phyloP scores from a whole-genome alignment of 805 yeast genomes.

The Tetrapisispora phaffii region DNA sequence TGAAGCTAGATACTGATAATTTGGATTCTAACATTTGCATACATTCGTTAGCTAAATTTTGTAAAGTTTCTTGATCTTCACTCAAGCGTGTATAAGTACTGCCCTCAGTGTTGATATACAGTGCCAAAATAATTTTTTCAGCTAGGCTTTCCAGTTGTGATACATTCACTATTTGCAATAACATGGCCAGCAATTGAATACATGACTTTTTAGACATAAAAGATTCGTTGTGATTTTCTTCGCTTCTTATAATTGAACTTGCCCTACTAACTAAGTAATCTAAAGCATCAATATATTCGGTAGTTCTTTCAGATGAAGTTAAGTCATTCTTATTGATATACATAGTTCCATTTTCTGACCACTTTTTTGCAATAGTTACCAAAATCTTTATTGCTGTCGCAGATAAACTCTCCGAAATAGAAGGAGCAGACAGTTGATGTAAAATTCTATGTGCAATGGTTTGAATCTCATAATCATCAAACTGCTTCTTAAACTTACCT shows the following conservation, averaged over 20 bases:
- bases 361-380: constrained; percentile 46
- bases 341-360: constrained; percentile 42
- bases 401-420: constrained; percentile 53
- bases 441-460: constrained; percentile 55
- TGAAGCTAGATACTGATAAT: constrained; percentile 63
- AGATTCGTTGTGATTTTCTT: constrained; percentile 45
- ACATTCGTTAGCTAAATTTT: constrained; percentile 51
- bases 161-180: constrained; percentile 39
- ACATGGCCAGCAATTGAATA: constrained; percentile 61
- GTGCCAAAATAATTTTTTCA: constrained; percentile 44
- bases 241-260: constrained; percentile 56
- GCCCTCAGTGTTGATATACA: constrained; percentile 40
- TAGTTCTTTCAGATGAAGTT: constrained; percentile 10
- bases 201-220: constrained; percentile 54
- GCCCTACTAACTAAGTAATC: constrained; percentile 44
- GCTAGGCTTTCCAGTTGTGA: constrained; percentile 36
- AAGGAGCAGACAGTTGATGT: constrained; percentile 77
- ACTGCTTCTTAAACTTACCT: constrained; percentile 25
- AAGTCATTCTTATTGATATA: constrained; percentile 28
- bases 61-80: constrained; percentile 43
- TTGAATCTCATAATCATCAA: constrained; percentile 46
- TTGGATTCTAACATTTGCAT: constrained; percentile 54
- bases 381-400: constrained; percentile 57
- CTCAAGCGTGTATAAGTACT: constrained; percentile 21
- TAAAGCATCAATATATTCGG: constrained; percentile 18